These are phyloP conservation scores for Colletotrichum sansevieriae DNA, from an alignment of 2,329 filamentous ascomycete genomes.

Conservation along the genomic window DNA sequence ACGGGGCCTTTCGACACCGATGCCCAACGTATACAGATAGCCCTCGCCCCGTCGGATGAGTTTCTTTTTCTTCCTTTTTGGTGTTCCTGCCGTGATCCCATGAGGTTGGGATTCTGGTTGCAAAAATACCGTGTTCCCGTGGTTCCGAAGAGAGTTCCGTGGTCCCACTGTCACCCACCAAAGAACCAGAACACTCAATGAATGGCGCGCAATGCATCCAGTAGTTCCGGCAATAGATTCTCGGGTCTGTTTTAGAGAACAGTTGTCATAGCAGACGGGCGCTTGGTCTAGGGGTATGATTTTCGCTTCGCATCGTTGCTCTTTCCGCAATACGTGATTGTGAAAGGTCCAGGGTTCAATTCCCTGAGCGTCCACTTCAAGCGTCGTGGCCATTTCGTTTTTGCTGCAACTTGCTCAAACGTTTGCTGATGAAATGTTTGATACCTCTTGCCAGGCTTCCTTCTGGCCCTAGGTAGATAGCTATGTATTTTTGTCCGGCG, in stretches of 20 bases:
- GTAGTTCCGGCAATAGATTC: background rate
- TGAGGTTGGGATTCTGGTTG: too few relatives aligned
- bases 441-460: background rate
- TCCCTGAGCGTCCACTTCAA: conserved; percentile 11
- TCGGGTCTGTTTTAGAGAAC: background rate
- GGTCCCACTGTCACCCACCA: conserved; percentile 1
- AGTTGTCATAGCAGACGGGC: background rate
- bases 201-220: background rate
- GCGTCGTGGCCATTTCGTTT: background rate
- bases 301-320: conserved; percentile 21
- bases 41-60: too few relatives aligned
- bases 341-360: conserved; percentile 30
- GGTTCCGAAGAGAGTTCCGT: too few relatives aligned
- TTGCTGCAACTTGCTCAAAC: background rate
- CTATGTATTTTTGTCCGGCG: too few relatives aligned
- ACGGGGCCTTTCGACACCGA: too few relatives aligned
- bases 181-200: background rate
- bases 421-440: background rate
- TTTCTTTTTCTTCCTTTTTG: too few relatives aligned
- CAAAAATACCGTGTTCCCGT: too few relatives aligned
- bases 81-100: too few relatives aligned
- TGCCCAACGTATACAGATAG: too few relatives aligned
- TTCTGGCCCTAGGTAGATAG: too few relatives aligned
- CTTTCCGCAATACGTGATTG: background rate
- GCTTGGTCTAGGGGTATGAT: conserved; percentile 30